A percentile compares a stretch with the other conserved stretches of the same genome.
These are phyloP conservation scores for Talaromyces nanjingensis DNA, from an alignment of 495 filamentous ascomycete species.

Conservation along the genomic window DNA sequence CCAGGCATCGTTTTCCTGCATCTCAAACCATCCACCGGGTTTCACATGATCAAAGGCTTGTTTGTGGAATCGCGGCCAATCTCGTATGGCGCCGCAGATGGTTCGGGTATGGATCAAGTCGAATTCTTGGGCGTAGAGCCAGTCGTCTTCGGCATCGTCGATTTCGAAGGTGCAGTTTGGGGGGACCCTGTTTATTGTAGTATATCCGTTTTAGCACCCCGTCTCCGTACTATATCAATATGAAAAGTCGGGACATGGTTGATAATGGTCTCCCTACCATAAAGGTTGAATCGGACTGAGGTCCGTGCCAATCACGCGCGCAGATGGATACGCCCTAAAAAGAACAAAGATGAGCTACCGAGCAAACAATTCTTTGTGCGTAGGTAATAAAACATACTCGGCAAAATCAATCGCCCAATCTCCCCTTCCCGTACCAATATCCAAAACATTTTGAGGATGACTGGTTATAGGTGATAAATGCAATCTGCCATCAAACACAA, in stretches of 20 bases:
- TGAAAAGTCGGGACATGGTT: conserved; percentile 6
- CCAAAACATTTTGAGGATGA: conserved; percentile 22
- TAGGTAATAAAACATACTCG: conserved; percentile 27
- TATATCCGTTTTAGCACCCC: conserved; percentile 15
- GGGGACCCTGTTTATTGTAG: conserved; percentile 34
- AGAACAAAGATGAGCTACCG: conserved; percentile 16
- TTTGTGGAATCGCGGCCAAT: conserved; percentile 39
- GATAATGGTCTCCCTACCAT: conserved; percentile 22
- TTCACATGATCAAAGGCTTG: conserved; percentile 34
- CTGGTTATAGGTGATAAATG: conserved; percentile 14
- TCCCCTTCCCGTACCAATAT: conserved; percentile 38
- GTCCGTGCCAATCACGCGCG: conserved; percentile 50
- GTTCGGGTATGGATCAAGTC: conserved; percentile 48
- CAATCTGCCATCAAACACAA: conserved; percentile 9
- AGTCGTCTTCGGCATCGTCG: conserved; percentile 48
- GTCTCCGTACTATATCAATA: background rate
- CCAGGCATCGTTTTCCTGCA: conserved; percentile 34
- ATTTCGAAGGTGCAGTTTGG: conserved; percentile 48
- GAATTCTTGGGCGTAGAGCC: conserved; percentile 42
- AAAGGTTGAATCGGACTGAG: conserved; percentile 46
- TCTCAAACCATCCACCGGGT: conserved; percentile 45
- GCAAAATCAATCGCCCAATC: conserved; percentile 45
- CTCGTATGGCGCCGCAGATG: conserved; percentile 40
- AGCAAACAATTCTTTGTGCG: conserved; percentile 21
- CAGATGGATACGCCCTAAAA: conserved; percentile 32